phyloP scores from a whole-genome alignment of 1,139 yeast genomes.

The Yamadazyma buinensis region DNA sequence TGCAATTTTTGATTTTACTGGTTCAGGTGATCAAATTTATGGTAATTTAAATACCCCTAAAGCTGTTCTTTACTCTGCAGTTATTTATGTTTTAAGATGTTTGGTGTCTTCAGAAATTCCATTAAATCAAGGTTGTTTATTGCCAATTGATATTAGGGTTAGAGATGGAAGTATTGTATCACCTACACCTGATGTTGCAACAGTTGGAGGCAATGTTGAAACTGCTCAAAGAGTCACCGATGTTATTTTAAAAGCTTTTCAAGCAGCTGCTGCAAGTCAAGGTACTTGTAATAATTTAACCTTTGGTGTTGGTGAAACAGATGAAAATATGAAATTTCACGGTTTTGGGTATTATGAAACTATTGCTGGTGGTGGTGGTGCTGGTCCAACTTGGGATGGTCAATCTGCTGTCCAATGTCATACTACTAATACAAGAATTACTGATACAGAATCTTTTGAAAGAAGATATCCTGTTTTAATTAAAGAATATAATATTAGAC shows the following conservation, averaged over 20 bases:
- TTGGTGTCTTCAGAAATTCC: constrained; percentile 43
- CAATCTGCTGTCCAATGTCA: constrained; percentile 43
- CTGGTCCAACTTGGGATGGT: constrained; percentile 30
- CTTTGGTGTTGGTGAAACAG: constrained; percentile 38
- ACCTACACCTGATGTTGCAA: constrained; percentile 40
- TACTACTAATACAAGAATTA: constrained; percentile 41
- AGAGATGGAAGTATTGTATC: constrained; percentile 45
- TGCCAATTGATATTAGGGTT: constrained; percentile 61
- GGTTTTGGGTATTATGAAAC: constrained; percentile 48
- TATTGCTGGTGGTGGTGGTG: constrained; percentile 45
- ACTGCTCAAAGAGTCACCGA: constrained; percentile 43
- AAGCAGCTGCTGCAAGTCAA: constrained; percentile 61
- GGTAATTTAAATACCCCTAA: constrained; percentile 42
- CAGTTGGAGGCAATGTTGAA: constrained; percentile 47
- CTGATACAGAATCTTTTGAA: constrained; percentile 36
- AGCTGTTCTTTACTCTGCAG: constrained; percentile 40
- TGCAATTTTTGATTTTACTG: constrained; percentile 54
- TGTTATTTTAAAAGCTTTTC: constrained; percentile 34
- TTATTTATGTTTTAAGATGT: constrained; percentile 41
- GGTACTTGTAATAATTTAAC: constrained; percentile 45
- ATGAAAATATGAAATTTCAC: constrained; percentile 23
- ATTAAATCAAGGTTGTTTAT: constrained; percentile 43
- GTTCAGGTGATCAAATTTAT: constrained; percentile 41
- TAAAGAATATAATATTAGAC: constrained; percentile 22
- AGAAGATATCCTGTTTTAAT: constrained; percentile 29